Evolutionary conservation across 1,139 yeast genomes (phyloP).

Genomic region (Candida buenavistaensis): DNA sequence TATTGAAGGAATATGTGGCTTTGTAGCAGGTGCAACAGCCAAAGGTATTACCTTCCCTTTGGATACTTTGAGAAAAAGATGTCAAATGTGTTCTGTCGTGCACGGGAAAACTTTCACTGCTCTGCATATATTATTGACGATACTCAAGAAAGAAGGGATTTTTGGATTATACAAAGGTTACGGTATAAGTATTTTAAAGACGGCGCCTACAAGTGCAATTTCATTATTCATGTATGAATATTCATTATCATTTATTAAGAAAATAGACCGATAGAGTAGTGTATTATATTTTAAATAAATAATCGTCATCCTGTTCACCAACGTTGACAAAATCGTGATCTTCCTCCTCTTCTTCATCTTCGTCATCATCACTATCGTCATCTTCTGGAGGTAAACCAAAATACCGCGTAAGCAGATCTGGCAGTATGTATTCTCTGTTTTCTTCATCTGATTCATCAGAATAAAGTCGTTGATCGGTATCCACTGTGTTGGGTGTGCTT

Average conservation of each 20-base stretch:
- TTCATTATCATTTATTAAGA: constrained; percentile 16
- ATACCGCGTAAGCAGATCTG: constrained; percentile 38
- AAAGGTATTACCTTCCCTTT: constrained; percentile 81
- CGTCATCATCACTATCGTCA: constrained; percentile 16
- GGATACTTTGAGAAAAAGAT: constrained; percentile 77
- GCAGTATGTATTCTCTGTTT: constrained; percentile 45
- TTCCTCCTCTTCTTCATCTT: constrained; percentile 19
- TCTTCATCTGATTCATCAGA: constrained; percentile 22
- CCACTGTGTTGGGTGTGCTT: constrained; percentile 14
- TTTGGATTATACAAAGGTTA: constrained; percentile 75
- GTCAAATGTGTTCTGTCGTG: constrained; percentile 58
- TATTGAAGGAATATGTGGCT: constrained; percentile 68
- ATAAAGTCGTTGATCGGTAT: constrained; percentile 13
- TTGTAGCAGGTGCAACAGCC: constrained; percentile 72
- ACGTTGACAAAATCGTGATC: constrained; percentile 33
- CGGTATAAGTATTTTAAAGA: constrained; percentile 64
- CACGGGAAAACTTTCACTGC: constrained; percentile 18
- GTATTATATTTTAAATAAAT: constrained; percentile 28
- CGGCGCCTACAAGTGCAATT: constrained; percentile 81
- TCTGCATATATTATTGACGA: constrained; percentile 23
- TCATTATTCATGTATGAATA: constrained; percentile 74
- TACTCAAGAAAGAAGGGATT: constrained; percentile 57
- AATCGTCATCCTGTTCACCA: constrained; percentile 30
- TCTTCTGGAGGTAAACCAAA: constrained; percentile 25
- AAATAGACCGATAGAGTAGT: constrained; percentile 4